phyloP scores from a whole-genome alignment of 73 alveolate species.

The Paramecium tetraurelia region DNA sequence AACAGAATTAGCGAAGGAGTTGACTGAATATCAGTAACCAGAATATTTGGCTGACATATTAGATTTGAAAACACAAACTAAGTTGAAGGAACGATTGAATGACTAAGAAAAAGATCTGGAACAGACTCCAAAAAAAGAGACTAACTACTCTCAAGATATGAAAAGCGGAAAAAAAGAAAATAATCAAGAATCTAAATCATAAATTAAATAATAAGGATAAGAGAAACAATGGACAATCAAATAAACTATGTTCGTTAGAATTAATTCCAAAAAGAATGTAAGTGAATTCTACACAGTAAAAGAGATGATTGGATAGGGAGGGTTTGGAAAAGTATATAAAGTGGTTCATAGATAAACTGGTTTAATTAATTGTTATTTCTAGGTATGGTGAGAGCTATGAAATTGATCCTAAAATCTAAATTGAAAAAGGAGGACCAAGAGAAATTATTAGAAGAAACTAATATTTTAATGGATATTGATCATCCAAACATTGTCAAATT shows the following conservation, averaged over 20 bases:
- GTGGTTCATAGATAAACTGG: slow-evolving; percentile 43
- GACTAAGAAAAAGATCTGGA: background rate
- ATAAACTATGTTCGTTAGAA: slow-evolving; percentile 31
- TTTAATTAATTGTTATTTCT: background rate
- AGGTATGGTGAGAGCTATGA: slow-evolving; percentile 60
- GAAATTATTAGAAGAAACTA: slow-evolving; percentile 38
- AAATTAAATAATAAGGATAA: background rate
- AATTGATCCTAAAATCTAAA: background rate
- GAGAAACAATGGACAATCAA: background rate
- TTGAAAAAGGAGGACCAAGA: slow-evolving; percentile 5
- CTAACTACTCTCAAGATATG: background rate
- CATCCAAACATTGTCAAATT: slow-evolving; percentile 54
- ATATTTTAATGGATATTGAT: slow-evolving; percentile 33
- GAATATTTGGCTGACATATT: background rate
- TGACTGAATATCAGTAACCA: background rate
- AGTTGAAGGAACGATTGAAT: background rate
- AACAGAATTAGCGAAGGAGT: background rate
- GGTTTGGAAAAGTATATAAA: slow-evolving; percentile 51
- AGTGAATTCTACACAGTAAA: slow-evolving; percentile 10
- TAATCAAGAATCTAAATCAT: background rate
- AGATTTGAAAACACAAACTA: background rate
- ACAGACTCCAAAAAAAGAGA: background rate
- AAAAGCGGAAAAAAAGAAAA: background rate
- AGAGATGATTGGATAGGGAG: slow-evolving; percentile 47
- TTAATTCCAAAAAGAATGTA: slow-evolving; percentile 25